A percentile compares a stretch with the other conserved stretches of the same genome.
Conservation (phyloP, 768 basidiomycete species). For the Tulasnella calospora region DNA sequence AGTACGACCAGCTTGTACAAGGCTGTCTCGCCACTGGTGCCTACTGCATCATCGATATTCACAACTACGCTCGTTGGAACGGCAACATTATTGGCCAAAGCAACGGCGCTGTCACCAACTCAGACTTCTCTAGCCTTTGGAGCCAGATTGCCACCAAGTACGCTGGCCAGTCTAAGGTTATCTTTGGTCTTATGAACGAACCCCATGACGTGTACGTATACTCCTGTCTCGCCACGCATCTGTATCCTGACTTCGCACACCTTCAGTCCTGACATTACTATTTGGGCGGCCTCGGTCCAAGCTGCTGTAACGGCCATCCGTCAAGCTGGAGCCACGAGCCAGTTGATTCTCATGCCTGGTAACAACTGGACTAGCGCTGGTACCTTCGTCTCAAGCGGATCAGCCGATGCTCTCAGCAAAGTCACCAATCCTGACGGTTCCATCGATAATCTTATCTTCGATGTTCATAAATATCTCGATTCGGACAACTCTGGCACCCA, state of each 20-base stretch:
- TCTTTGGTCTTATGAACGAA: constrained; percentile 52
- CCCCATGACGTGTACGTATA: constrained; percentile 46
- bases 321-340: constrained; percentile 50
- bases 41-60: constrained; percentile 51
- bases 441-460: constrained; percentile 47
- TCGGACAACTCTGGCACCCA: constrained; percentile 46
- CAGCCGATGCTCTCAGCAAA: constrained; percentile 45
- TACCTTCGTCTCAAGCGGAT: constrained; percentile 47
- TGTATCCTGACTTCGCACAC: background rate
- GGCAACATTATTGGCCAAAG: constrained; percentile 53
- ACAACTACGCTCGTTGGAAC: constrained; percentile 46
- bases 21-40: constrained; percentile 50
- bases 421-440: constrained; percentile 47
- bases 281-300: constrained; percentile 53
- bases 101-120: constrained; percentile 52
- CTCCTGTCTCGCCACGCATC: background rate
- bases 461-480: constrained; percentile 62
- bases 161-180: constrained; percentile 36
- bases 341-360: constrained; percentile 57
- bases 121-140: constrained; percentile 53
- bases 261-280: constrained; percentile 39
- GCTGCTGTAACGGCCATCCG: constrained; percentile 61
- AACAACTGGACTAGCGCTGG: constrained; percentile 46
- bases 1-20: constrained; percentile 52
- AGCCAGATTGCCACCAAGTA: constrained; percentile 49